These are phyloP conservation scores for Cryptococcus wingfieldii DNA, from an alignment of 1,284 basidiomycete species.

Conservation along the genomic window DNA sequence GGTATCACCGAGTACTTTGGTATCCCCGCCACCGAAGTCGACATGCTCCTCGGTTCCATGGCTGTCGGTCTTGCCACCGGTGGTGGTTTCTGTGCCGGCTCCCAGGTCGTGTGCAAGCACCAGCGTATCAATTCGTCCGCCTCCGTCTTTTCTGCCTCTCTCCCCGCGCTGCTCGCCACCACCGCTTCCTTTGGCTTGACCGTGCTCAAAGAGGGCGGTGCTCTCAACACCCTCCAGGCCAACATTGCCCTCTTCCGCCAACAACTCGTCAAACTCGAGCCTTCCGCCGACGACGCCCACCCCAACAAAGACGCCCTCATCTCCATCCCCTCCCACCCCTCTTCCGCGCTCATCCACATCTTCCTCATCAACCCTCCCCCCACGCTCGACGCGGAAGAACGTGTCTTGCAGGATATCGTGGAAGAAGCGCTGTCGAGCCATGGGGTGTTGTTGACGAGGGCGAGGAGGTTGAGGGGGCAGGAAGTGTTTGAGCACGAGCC, in stretches of 20 bases:
- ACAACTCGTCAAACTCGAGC: slow-evolving; percentile 66
- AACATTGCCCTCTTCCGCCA: slow-evolving; percentile 72
- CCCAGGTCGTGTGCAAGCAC: slow-evolving; percentile 76
- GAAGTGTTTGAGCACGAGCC: slow-evolving; percentile 77
- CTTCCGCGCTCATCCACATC: slow-evolving; percentile 84
- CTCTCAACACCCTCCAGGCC: slow-evolving; percentile 72
- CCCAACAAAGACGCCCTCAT: slow-evolving; percentile 59
- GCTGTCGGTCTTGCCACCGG: slow-evolving; percentile 77
- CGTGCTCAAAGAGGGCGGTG: slow-evolving; percentile 68
- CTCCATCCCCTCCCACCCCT: slow-evolving; percentile 75
- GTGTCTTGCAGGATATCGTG: slow-evolving; percentile 77
- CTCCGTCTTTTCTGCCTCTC: slow-evolving; percentile 93
- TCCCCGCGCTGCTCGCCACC: slow-evolving; percentile 85
- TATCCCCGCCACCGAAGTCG: slow-evolving; percentile 63
- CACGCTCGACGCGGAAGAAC: slow-evolving; percentile 65
- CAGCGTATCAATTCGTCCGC: slow-evolving; percentile 95
- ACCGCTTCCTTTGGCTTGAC: slow-evolving; percentile 79
- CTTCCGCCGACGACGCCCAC: slow-evolving; percentile 7
- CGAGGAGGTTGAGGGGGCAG: slow-evolving; percentile 73
- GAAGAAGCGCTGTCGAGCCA: slow-evolving; percentile 67
- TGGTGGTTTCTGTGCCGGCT: slow-evolving; percentile 95
- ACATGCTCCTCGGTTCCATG: slow-evolving; percentile 68
- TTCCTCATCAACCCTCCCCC: slow-evolving; percentile 55
- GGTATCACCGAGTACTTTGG: slow-evolving; percentile 92
- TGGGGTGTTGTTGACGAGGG: slow-evolving; percentile 75